Base-by-base conservation (phyloP, 2,329 filamentous ascomycete genomes). In the Aureobasidium sp. region DNA sequence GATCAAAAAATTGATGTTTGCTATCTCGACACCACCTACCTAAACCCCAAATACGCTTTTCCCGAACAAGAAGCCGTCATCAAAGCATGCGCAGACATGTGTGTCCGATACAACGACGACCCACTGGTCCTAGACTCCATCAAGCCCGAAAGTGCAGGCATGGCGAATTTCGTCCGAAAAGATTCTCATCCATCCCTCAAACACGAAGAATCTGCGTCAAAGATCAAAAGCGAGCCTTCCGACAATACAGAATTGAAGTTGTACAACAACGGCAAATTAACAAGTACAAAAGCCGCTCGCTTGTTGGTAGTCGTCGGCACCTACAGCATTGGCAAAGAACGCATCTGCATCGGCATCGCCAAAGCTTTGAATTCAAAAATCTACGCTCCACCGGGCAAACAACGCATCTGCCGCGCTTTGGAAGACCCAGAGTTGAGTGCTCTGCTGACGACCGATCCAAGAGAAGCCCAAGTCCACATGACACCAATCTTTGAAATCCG, bases 311-410 rank as follows among this genome's bases (percentile, higher is more conserved):
- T 98, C 6, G 94, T 95, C 56, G 93, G 93, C 39, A 98, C 93
- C 0, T 98, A 98, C 71, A 94, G 87, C 61, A 98, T 98, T 63
- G 93, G 93, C 64, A 98, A 98, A 71, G 93, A 98, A 69, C 85
- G 90, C 35, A 90, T 98, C 59, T 97, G 91, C 66, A 77, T 95
- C 27, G 90, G 89, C 38, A 95, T 98, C 58, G 93, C 93, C 3
- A 81, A 85, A 61, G 90, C 90, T 0, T 76, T 98, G 2, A 76
- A 83, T 34, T 88, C 84, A 60, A 95, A 95, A 65, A 97, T 98
- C 57, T 98, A 86, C 64, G 91, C 91, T 0, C 82, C 88, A 1
- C 75, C 89, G 0, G 76, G 79, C 50, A 98, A 98, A 71, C 86
- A 89, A 66, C 82, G 84, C 58, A 88, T 97, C 22, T 90, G 89